A percentile compares a stretch with the other conserved stretches of the same genome.
These are phyloP conservation scores for Candida lessepsii DNA, from an alignment of 805 yeast species.

Conservation along the genomic window DNA sequence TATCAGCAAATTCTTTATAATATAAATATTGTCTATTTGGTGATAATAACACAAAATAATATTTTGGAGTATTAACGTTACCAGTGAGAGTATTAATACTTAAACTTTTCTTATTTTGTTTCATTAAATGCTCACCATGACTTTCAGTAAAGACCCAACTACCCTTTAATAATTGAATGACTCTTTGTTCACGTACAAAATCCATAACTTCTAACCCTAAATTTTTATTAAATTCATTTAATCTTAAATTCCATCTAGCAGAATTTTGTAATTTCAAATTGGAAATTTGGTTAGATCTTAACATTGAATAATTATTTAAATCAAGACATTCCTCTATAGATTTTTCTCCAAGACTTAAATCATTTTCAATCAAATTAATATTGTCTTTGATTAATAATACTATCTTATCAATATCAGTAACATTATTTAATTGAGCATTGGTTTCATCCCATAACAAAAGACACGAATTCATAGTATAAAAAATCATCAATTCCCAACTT, in stretches of 20 bases:
- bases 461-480: slow-evolving; percentile 54
- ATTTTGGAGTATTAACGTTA: slow-evolving; percentile 22
- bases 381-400: slow-evolving; percentile 41
- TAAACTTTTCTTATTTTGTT: slow-evolving; percentile 5
- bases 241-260: slow-evolving; percentile 44
- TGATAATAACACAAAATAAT: slow-evolving; percentile 59
- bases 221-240: slow-evolving; percentile 47
- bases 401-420: slow-evolving; percentile 52
- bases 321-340: slow-evolving; percentile 47
- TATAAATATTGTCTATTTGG: slow-evolving; percentile 63
- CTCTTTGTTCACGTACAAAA: slow-evolving; percentile 74
- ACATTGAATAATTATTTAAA: slow-evolving; percentile 36
- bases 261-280: slow-evolving; percentile 36
- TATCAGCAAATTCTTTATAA: slow-evolving; percentile 56
- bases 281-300: slow-evolving; percentile 55
- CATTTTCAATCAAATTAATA: slow-evolving; percentile 27
- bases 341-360: slow-evolving; percentile 14
- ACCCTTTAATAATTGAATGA: slow-evolving; percentile 69
- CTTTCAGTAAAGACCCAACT: slow-evolving; percentile 74
- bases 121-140: slow-evolving; percentile 39
- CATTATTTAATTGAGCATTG: slow-evolving; percentile 42
- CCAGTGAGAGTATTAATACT: background rate
- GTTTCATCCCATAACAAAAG: slow-evolving; percentile 67
- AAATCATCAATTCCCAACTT: slow-evolving; percentile 55
- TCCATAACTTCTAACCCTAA: slow-evolving; percentile 59